phyloP scores from a whole-genome alignment of 495 filamentous ascomycete species.

The Aspergillus kassunensis region DNA sequence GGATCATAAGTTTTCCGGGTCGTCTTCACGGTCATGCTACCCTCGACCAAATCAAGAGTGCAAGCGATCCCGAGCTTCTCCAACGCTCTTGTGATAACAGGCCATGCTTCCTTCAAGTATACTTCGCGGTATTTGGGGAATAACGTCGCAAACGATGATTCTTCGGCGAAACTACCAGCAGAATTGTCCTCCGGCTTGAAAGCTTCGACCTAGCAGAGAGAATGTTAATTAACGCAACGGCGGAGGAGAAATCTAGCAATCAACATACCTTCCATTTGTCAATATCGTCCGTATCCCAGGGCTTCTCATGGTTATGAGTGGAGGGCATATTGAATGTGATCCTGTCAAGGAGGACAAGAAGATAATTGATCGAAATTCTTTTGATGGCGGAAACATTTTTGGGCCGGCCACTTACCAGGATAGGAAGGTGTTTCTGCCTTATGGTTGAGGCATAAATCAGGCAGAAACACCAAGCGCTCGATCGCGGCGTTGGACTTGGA shows the following conservation, averaged over 20 bases:
- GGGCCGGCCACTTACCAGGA: slow-evolving; percentile 31
- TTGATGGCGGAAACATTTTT: slow-evolving; percentile 40
- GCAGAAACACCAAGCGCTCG: slow-evolving; percentile 14
- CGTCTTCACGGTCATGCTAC: slow-evolving; percentile 92
- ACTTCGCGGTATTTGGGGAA: slow-evolving; percentile 98
- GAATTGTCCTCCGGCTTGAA: slow-evolving; percentile 84
- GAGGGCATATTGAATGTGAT: slow-evolving; percentile 67
- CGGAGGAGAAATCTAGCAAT: background rate
- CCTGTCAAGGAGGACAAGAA: slow-evolving; percentile 9
- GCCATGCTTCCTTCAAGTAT: slow-evolving; percentile 91
- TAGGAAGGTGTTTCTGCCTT: slow-evolving; percentile 18
- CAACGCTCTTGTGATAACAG: slow-evolving; percentile 69
- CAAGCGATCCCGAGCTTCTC: slow-evolving; percentile 81
- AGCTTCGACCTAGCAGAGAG: slow-evolving; percentile 56
- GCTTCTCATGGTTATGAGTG: slow-evolving; percentile 90
- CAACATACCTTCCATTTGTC: slow-evolving; percentile 85
- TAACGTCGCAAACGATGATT: slow-evolving; percentile 84
- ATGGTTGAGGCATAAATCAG: slow-evolving; percentile 9
- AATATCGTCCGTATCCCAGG: slow-evolving; percentile 96
- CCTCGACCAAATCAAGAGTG: slow-evolving; percentile 89
- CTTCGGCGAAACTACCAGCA: slow-evolving; percentile 83
- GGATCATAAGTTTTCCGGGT: slow-evolving; percentile 95
- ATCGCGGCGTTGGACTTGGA: background rate
- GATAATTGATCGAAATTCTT: slow-evolving; percentile 23
- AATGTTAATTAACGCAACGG: slow-evolving; percentile 15